Evolutionary conservation across 768 basidiomycete genomes (phyloP), one percentile per base, ranked within the genome.

Genomic region (Tephrocybe sp.): DNA sequence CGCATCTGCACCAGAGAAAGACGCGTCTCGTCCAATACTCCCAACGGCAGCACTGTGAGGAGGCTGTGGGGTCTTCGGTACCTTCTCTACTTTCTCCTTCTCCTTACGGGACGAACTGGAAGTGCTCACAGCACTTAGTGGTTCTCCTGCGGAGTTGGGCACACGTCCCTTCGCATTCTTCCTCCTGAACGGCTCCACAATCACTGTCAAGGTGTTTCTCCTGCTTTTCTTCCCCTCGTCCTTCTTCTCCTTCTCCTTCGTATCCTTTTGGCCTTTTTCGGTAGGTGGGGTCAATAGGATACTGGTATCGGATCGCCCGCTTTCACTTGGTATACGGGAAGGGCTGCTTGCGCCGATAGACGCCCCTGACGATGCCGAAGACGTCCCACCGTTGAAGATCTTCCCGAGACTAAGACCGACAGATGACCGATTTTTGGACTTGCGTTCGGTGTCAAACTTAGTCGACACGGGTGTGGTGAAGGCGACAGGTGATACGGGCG

Each of bases 141-240:
- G 31, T 8, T 50, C 54, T 48, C 69, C 66, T 52, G 61, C 52
- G 18, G 49, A 37, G 47, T 69, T 63, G 15, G 67, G 58, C 45
- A 68, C 63, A 47, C 63, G 52, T 43, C 68, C 64, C 58, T 70
- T 75, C 24, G 47, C 39, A 22, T 53, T 56, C 56, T 70, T 75
- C 62, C 80, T 76, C 47, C 75, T 78, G 55, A 93, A 71, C 6
- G 89, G 87, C 61, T 90, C 88, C 1, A 90, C 87, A 82, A 93
- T 90, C 32, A 94, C 81, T 0, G 87, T 92, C 54, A 97, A 75
- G 0, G 93, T 95, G 67, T 89, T 93, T 58, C 92, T 70, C 60
- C 86, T 75, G 53, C 69, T 75, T 67, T 84, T 84, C 73, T 82
- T 91, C 31, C 64, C 65, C 35, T 69, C 70, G 18, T 61, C 58